These are phyloP conservation scores for Candolleomyces aberdarensis DNA, from an alignment of 768 basidiomycete species.

Conservation along the genomic window DNA sequence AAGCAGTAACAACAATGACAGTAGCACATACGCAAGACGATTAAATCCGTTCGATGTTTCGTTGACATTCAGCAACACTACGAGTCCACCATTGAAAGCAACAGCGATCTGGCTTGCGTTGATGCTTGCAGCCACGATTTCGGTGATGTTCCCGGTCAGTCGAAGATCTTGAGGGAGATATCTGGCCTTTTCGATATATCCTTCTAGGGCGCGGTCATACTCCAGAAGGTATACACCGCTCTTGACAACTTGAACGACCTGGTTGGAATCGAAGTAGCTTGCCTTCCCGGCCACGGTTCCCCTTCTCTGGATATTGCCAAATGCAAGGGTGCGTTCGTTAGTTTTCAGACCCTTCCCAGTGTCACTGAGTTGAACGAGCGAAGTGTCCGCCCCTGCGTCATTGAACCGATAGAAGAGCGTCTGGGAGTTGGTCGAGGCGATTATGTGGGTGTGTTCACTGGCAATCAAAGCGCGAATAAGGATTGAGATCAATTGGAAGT, in stretches of 20 bases:
- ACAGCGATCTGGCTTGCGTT: slow-evolving; percentile 68
- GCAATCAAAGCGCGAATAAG: background rate
- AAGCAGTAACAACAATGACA: background rate
- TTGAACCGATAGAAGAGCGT: slow-evolving; percentile 53
- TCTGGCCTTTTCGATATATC: slow-evolving; percentile 38
- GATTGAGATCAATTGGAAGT: background rate
- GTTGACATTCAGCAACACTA: slow-evolving; percentile 50
- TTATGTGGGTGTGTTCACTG: slow-evolving; percentile 53
- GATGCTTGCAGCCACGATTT: slow-evolving; percentile 66
- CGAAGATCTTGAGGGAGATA: slow-evolving; percentile 26
- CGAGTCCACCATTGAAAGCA: slow-evolving; percentile 50
- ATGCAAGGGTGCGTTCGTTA: slow-evolving; percentile 56
- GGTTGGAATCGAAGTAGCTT: slow-evolving; percentile 43
- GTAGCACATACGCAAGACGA: slow-evolving; percentile 14
- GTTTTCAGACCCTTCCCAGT: slow-evolving; percentile 41
- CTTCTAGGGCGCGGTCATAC: slow-evolving; percentile 41
- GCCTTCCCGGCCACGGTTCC: slow-evolving; percentile 24
- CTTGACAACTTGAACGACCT: slow-evolving; percentile 72
- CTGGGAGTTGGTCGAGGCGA: slow-evolving; percentile 57
- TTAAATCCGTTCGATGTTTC: slow-evolving; percentile 27
- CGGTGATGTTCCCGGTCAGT: slow-evolving; percentile 14
- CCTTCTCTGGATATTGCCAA: slow-evolving; percentile 51
- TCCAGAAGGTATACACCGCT: slow-evolving; percentile 54
- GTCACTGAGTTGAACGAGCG: slow-evolving; percentile 36
- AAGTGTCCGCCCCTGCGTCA: slow-evolving; percentile 36